Evolutionary conservation across 1,139 yeast genomes (phyloP), one percentile per base, ranked within the genome.

Genomic region (Kodamaea suecica): DNA sequence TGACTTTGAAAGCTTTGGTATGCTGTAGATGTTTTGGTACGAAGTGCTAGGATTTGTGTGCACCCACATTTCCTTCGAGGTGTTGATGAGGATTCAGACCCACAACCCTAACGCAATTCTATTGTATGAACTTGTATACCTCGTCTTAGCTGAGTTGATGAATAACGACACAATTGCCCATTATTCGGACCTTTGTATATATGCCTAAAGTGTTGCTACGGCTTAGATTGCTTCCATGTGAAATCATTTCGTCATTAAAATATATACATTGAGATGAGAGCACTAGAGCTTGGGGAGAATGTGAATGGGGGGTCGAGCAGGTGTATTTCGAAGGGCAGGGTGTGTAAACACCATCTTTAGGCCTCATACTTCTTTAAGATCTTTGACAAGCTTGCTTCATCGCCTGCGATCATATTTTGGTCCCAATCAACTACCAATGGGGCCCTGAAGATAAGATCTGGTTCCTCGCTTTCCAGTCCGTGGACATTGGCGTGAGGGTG

Each of bases 71-170:
- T 55, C 59, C 10, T 17, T 33, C 17, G 45, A 13, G n/a, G 59
- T 49, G 11, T 33, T 28, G 17, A 38, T 26, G 9, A 61, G 41
- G 4, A 85, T 75, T 20, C 73, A 69, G 0, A 67, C 61, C 97
- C 96, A 88, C 10, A 84, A 64, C 7, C 73, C 55, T 0, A 81
- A 81, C 5, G 92, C 79, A 9, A 74, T 43, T n/a, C 74, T 66
- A 60, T 88, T 87, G 65, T 86, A 87, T 4, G 40, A 23, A 12
- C 24, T 24, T 26, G 34, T 16, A 17, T 24, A 29, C 4, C 29
- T 28, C 36, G 30, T 35, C 8, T 19, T 19, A 19, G 9, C 21
- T 19, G 21, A 19, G 21, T 6, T 6, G 21, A 9, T 6, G 21
- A n/a, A n/a, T n/a, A n/a, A n/a, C n/a, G n/a, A n/a, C n/a, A n/a